Evolutionary conservation across 2,329 filamentous ascomycete species (phyloP).

Genomic region (Diaporthe velutina): DNA sequence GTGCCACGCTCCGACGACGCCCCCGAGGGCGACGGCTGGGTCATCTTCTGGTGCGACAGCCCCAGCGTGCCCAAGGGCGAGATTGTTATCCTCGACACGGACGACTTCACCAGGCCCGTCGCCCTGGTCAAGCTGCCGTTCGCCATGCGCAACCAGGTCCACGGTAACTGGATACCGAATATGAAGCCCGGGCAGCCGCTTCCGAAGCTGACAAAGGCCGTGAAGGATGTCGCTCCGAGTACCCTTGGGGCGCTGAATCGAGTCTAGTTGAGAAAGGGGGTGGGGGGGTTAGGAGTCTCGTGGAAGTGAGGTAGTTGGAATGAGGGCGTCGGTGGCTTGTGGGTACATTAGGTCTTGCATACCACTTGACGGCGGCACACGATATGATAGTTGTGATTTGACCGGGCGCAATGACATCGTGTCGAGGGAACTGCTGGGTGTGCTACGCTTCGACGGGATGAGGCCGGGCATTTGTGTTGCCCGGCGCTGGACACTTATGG

Average conservation of each 20-base stretch:
- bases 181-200: background rate
- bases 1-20: conserved; percentile 51
- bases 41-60: conserved; percentile 51
- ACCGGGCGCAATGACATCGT: background rate
- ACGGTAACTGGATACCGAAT: conserved; percentile 45
- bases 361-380: background rate
- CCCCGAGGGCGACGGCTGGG: conserved; percentile 57
- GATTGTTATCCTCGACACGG: conserved; percentile 44
- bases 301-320: background rate
- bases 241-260: background rate
- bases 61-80: conserved; percentile 42
- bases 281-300: background rate
- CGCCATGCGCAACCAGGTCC: conserved; percentile 41
- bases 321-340: background rate
- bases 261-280: background rate
- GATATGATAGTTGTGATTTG: background rate
- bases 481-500: background rate
- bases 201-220: background rate
- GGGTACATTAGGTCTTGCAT: background rate
- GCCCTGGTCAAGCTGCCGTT: conserved; percentile 42
- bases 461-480: background rate
- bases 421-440: background rate
- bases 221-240: background rate
- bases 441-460: no score
- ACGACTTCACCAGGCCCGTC: conserved; percentile 39